Percentiles rank a stretch among this genome's conserved stretches.
Evolutionary conservation across 164 flowering plant species (phyloP).

Genomic region (Protea cynaroides): DNA sequence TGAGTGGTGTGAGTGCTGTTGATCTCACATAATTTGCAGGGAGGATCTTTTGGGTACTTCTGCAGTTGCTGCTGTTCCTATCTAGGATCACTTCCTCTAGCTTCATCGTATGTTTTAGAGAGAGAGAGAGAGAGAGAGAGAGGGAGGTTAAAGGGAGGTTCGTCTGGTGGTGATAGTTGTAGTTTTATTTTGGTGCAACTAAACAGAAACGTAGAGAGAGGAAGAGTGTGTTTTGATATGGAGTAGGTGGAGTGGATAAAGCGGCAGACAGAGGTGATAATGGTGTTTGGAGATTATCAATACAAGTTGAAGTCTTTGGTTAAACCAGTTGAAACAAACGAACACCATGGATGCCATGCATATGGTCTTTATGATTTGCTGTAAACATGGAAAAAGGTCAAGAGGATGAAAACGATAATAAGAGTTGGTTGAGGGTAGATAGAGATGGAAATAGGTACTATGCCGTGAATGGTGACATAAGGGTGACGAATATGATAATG

Average conservation of each 20-base stretch:
- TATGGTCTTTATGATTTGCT: too few species aligned
- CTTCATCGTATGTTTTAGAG: conserved; percentile 1
- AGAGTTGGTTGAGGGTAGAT: not conserved
- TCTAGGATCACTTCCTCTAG: not conserved
- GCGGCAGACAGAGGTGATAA: not conserved
- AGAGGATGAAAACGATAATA: too few species aligned
- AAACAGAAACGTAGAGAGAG: too few species aligned
- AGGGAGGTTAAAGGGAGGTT: too few species aligned
- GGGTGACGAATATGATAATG: not conserved
- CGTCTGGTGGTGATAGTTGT: too few species aligned
- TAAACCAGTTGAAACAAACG: too few species aligned
- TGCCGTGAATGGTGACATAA: not conserved
- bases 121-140: conserved; percentile 1
- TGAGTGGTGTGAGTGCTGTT: not conserved
- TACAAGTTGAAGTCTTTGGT: too few species aligned
- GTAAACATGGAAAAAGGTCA: too few species aligned
- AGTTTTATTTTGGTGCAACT: too few species aligned
- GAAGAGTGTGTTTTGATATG: not conserved
- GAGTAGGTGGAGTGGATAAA: too few species aligned
- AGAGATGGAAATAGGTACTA: not conserved
- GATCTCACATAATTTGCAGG: conserved; percentile 7
- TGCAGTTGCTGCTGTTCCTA: conserved; percentile 12
- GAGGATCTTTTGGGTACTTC: conserved; percentile 5
- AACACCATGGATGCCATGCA: too few species aligned
- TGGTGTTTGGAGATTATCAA: not conserved